A percentile compares a stretch with the other conserved stretches of the same genome.
These are phyloP conservation scores for Blastocystis sp. DNA, from an alignment of 352 stramenopile genomes.

Conservation along the genomic window DNA sequence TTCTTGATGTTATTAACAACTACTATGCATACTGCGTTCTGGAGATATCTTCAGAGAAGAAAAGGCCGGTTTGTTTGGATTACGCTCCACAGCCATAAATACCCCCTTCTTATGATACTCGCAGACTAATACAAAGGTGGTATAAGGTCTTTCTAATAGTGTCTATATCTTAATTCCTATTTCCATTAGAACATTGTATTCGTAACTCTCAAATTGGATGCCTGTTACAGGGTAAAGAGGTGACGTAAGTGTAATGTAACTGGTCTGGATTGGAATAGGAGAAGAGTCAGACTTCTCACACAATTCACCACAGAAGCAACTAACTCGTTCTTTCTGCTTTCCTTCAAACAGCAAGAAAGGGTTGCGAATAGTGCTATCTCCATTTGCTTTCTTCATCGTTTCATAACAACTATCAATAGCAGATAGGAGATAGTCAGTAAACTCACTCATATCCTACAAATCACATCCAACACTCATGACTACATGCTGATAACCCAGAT, in stretches of 20 bases:
- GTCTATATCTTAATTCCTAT: not conserved
- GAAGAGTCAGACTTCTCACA: not conserved
- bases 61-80: not conserved
- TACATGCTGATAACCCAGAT: conserved; percentile 43
- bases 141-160: not conserved
- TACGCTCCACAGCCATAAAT: conserved; percentile 26
- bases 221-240: conserved; percentile 16
- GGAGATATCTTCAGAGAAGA: not conserved
- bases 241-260: conserved; percentile 18
- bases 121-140: conserved; percentile 18
- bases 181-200: not conserved
- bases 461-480: not conserved
- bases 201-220: conserved; percentile 24
- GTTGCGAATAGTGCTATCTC: not conserved
- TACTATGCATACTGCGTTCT: not conserved
- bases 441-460: conserved; percentile 52
- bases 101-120: conserved; percentile 21
- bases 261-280: not conserved
- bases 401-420: conserved; percentile 21
- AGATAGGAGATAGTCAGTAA: conserved; percentile 23
- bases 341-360: not conserved
- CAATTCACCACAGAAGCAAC: not conserved
- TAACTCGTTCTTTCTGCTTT: not conserved
- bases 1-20: not conserved
- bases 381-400: not conserved